Evolutionary conservation across 2,329 filamentous ascomycete species (phyloP), one percentile per base, ranked within the genome.

Genomic region (Botrytis fabae): DNA sequence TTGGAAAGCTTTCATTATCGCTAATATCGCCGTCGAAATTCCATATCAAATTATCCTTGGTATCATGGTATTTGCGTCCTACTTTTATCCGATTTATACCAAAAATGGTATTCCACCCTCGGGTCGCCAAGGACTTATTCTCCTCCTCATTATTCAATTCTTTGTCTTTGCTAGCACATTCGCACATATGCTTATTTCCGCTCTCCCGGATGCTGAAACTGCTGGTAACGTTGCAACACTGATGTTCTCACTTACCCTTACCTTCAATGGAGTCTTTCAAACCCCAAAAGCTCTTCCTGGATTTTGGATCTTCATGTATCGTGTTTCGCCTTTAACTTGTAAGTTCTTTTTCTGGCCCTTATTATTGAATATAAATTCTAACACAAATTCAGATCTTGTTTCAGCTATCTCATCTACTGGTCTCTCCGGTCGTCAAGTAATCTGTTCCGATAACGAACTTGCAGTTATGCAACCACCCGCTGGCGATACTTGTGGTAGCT

Each of bases 251-350:
- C 85, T 95, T 73, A 90, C 87, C 73, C 84, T 95, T 73, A 88
- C 93, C 77, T 95, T 95, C 86, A 93, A 91, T 79, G 86, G 92
- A 86, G 91, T 96, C 62, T 88, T 97, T 77, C 90, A 91, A 54
- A 84, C 85, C 9, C 91, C 91, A 0, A 81, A 84, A 4, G 82
- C 83, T 0, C 86, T 96, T 32, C 92, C 93, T 0, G 85, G 89
- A 3, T 95, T 95, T 85, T 95, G 93, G 92, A 91, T 92, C 77
- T 94, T 94, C 84, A 93, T 94, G 91, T 95, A 95, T 82, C 89
- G 92, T 57, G 84, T 94, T 69, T 94, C 91, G 9, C 80, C 80
- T 63, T 46, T 81, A 32, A 81, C 78, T 59, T 80, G 79, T 80
- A 85, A 76, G 78, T 71, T 66, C 35, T 20, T 20, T 9, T 60